Evolutionary conservation across 306 rosid species (phyloP).

Genomic region (Argentina anserina): DNA sequence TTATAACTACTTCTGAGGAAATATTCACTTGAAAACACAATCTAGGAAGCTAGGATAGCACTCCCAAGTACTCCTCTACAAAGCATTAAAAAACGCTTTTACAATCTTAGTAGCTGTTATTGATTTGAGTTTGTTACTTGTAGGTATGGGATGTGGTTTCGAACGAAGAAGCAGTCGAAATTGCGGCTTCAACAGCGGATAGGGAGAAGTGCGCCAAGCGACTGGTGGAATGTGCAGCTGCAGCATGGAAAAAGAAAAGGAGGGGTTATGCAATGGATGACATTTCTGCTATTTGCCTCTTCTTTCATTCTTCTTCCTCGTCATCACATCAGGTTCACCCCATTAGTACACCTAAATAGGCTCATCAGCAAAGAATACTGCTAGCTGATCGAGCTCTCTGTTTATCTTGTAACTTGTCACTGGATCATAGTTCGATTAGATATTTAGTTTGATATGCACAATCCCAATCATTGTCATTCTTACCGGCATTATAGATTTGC

Average conservation of each 20-base stretch:
- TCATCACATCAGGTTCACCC: constrained; percentile 29
- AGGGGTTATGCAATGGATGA: constrained; percentile 77
- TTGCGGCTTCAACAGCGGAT: constrained; percentile 54
- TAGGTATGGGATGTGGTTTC: constrained; percentile 98
- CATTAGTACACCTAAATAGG: constrained; percentile 28
- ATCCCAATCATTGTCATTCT: neutral
- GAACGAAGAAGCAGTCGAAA: constrained; percentile 88
- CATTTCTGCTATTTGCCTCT: constrained; percentile 91
- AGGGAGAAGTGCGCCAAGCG: constrained; percentile 55
- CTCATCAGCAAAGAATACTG: neutral
- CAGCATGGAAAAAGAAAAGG: constrained; percentile 90
- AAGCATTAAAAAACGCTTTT: neutral
- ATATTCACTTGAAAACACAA: neutral
- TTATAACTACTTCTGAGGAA: neutral
- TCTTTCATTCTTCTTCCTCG: constrained; percentile 49
- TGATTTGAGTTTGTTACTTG: neutral
- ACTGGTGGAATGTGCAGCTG: constrained; percentile 64
- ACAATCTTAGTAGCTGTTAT: neutral
- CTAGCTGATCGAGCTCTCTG: neutral
- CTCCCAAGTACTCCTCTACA: neutral
- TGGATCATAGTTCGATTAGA: constrained; percentile 9
- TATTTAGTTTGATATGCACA: neutral
- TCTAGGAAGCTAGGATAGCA: neutral
- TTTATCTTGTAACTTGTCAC: constrained; percentile 13
- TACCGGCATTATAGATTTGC: neutral